phyloP scores from a whole-genome alignment of 1,139 yeast genomes.

The Hyphopichia fennica region DNA sequence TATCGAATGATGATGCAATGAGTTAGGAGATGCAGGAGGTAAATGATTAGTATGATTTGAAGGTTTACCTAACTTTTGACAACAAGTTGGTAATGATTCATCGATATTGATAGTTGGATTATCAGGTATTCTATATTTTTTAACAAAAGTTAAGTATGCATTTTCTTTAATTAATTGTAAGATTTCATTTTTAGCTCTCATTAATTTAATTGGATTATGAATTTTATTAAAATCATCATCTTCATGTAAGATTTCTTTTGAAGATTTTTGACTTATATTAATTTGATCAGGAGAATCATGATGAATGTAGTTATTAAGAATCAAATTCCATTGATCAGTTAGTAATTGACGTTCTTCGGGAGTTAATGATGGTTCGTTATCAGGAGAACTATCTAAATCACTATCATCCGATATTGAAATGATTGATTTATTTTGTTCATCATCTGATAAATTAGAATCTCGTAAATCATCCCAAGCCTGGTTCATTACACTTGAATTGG shows the following conservation, averaged over 20 bases:
- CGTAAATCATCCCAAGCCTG: constrained; percentile 31
- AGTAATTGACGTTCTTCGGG: constrained; percentile 16
- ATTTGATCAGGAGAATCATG: constrained; percentile 46
- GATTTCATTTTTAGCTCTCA: constrained; percentile 44
- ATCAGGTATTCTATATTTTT: not conserved
- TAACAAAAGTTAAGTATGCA: constrained; percentile 27
- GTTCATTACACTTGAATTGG: not conserved
- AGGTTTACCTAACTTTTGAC: not conserved
- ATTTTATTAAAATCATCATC: constrained; percentile 16
- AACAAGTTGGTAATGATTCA: not conserved
- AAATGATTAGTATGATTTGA: not conserved
- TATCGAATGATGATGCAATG: not conserved
- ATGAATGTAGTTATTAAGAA: constrained; percentile 26
- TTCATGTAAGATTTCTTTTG: constrained; percentile 32
- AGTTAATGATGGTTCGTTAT: not conserved
- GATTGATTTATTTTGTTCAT: constrained; percentile 3
- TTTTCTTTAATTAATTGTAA: constrained; percentile 47
- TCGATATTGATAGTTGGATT: too few relatives aligned
- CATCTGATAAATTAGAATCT: constrained; percentile 19
- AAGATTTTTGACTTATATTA: constrained; percentile 39
- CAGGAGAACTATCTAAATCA: constrained; percentile 4
- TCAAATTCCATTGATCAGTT: constrained; percentile 28
- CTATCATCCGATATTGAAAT: constrained; percentile 7
- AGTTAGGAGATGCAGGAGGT: not conserved
- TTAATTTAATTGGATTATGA: constrained; percentile 41